Base-by-base conservation (phyloP, 208 protist species). In the Trypanosomatidae sp. region DNA sequence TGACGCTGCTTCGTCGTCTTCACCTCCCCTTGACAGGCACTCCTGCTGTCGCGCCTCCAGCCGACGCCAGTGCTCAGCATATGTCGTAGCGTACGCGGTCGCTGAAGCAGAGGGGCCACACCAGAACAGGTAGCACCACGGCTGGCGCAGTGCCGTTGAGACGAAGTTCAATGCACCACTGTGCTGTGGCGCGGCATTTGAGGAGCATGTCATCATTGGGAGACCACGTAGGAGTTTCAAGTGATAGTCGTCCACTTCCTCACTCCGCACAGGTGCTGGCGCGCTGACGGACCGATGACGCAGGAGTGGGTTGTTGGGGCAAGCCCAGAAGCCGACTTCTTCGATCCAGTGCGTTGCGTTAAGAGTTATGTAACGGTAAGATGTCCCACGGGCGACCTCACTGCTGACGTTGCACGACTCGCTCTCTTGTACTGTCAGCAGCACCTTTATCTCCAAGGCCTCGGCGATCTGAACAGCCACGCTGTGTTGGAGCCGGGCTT, bases 271-370 rank as follows among this genome's bases (percentile, higher is more conserved):
- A 12, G 39, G 41, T 52, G n/a, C 25, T 15, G 60, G 39, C 39
- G 39, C 8, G 41, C 22, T 44, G 41, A 13, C 30, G 8, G 60
- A 3, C 44, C 13, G 15, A 28, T 12, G 10, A 46, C 25, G 39
- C 43, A 95, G 62, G 10, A 93, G 65, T 5, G 91, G 91, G 55
- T 91, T 95, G 70, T 72, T 82, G 47, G 66, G n/a, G 74, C 87
- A 93, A 12, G 87, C 82, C 89, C 91, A 95, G 72, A 93, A 93
- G 9, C 85, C 91, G 2, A 93, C 88, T 68, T 92, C 81, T 65
- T 95, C 91, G 36, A 93, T 79, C 89, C 91, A 95, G 73, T 93
- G 88, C 13, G 79, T 58, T 4, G 87, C 46, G 66, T 65, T 81
- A 36, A 95, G 71, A n/a, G 85, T 80, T n/a, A 95, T 55, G 64